Evolutionary conservation across 257 asterid species (phyloP), one percentile per base, ranked within the genome.

Genomic region (Primulina eburnea): DNA sequence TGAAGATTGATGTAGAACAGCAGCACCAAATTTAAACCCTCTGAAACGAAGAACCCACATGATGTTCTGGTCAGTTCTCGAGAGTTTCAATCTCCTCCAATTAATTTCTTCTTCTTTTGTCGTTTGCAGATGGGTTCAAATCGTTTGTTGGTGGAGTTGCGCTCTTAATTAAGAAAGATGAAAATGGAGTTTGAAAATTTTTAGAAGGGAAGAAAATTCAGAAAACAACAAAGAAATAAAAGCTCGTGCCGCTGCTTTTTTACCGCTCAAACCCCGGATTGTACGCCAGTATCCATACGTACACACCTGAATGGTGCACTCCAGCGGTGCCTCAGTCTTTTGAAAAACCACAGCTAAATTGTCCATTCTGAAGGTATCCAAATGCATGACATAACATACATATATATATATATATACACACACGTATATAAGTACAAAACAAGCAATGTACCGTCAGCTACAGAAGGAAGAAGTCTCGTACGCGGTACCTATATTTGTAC

Each of bases 221-320:
- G 38, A 69, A 58, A 73, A 62, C 58, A 81, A 74, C 68, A 78
- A 76, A 83, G 82, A 60, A 78, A 78, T 66, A 83, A 75, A 79
- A 74, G 81, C 85, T 72, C 62, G 90, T 85, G 92, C 96, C 80
- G 78, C 75, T 78, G 67, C 78, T 86, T 80, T 78, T 80, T 75
- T 81, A 47, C 75, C 69, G 63, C 77, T 74, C 34, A 67, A 16
- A 75, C 78, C 63, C 94, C 95, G 86, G 79, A 77, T 78, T 82
- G 69, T 89, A 83, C 83, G 87, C 88, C 83, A 69, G 57, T 73
- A 65, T 69, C 88, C 96, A 83, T 84, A 82, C 91, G 96, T 78
- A 75, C 77, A 47, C 71, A 80, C 71, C 77, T 83, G 66, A 86
- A 70, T 92, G 97, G 97, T 72, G 34, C 35, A 70, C 30, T 17